These are phyloP conservation scores for Uronychia setigera DNA, from an alignment of 73 alveolate species.

Conservation along the genomic window DNA sequence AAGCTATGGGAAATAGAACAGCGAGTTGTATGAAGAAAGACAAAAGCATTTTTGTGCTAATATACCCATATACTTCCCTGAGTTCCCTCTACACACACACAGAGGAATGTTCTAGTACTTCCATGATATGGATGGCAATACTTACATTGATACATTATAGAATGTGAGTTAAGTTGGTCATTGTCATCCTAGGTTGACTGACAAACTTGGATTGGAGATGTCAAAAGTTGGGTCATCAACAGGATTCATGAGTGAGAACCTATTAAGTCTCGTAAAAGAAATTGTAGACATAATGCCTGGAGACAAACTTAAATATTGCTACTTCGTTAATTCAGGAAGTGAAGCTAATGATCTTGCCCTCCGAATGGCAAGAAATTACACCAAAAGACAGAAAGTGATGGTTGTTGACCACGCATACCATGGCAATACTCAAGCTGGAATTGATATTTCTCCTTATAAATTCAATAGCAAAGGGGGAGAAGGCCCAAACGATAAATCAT, in stretches of 20 bases:
- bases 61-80: neutral
- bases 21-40: neutral
- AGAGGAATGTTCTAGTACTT: neutral
- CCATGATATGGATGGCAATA: constrained; percentile 1
- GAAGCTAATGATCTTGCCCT: constrained; percentile 54
- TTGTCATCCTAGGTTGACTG: neutral
- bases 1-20: neutral
- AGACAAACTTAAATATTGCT: neutral
- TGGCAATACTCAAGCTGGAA: constrained; percentile 32
- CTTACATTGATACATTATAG: constrained; percentile 3
- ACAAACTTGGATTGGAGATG: neutral
- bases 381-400: constrained; percentile 4
- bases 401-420: constrained; percentile 48
- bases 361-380: constrained; percentile 33
- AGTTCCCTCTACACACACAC: neutral
- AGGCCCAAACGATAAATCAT: constrained; percentile 14
- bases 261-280: neutral
- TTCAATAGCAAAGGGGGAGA: constrained; percentile 47
- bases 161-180: constrained; percentile 2
- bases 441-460: constrained; percentile 37
- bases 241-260: neutral
- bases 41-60: neutral
- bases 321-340: constrained; percentile 33
- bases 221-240: neutral
- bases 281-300: neutral